These are phyloP conservation scores for Aspergillus chevalieri DNA, from an alignment of 2,329 filamentous ascomycete genomes.

Conservation along the genomic window DNA sequence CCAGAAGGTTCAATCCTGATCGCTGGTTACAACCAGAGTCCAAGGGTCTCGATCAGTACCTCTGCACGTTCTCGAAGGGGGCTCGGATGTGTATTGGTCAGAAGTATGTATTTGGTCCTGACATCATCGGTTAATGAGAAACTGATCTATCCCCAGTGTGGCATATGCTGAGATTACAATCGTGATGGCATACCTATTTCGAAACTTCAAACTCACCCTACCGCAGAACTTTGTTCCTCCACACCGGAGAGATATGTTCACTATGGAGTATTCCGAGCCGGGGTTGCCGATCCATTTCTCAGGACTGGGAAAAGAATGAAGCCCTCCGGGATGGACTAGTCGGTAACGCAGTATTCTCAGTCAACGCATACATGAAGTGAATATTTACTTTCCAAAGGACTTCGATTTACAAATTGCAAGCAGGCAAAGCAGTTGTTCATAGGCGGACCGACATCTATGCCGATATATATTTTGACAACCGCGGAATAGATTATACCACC, in stretches of 20 bases:
- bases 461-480: no score
- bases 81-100: not conserved
- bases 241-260: not conserved
- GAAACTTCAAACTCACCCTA: not conserved
- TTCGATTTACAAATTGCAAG: no score
- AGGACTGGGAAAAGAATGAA: no score
- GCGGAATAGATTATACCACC: no score
- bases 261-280: not conserved
- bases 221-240: not conserved
- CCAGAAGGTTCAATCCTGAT: constrained; percentile 2
- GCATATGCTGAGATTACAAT: not conserved
- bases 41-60: not conserved
- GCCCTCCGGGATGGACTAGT: no score
- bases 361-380: no score
- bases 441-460: no score
- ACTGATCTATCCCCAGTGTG: not conserved
- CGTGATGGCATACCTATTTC: not conserved
- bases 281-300: not conserved
- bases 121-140: not conserved
- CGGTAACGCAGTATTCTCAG: no score
- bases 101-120: not conserved
- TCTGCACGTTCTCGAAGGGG: not conserved
- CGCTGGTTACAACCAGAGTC: constrained; percentile 2
- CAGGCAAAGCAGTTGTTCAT: no score
- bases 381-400: no score